Percentiles rank a stretch among this genome's conserved stretches.
Conservation (phyloP, 257 asterid genomes). For the Galeopsis tetrahit region DNA sequence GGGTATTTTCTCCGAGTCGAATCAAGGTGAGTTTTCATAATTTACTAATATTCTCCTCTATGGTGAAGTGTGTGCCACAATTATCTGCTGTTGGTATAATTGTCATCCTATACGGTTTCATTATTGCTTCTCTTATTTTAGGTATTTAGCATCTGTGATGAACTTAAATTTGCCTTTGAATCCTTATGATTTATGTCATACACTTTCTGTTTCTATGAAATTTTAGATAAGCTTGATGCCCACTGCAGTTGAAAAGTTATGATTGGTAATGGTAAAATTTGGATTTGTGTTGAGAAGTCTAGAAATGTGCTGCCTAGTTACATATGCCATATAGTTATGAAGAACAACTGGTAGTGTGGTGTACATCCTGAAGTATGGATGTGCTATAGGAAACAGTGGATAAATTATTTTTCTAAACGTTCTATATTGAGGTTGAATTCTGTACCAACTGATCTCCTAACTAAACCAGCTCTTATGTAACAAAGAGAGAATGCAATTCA, state of each 20-base stretch:
- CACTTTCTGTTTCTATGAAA: neutral
- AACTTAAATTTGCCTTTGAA: neutral
- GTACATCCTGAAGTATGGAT: neutral
- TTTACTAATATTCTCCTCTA: neutral
- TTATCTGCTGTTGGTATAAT: neutral
- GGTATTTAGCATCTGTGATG: conserved; percentile 5
- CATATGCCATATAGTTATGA: conserved; percentile 9
- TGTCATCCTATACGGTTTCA: neutral
- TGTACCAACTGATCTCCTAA: neutral
- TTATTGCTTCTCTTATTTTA: neutral
- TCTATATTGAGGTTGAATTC: conserved; percentile 5
- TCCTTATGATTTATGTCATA: neutral
- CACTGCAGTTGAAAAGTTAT: neutral
- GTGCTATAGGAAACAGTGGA: conserved; percentile 4
- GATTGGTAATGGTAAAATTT: no score
- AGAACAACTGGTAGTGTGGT: conserved; percentile 10
- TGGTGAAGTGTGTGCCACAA: neutral
- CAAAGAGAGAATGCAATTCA: neutral
- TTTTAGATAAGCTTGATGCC: neutral
- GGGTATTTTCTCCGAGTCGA: conserved; percentile 76
- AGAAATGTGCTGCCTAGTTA: conserved; percentile 10
- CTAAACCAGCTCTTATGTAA: neutral
- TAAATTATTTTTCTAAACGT: neutral
- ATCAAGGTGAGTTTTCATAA: conserved; percentile 55
- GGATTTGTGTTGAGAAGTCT: neutral